These are phyloP conservation scores for Xylariaceae sp. DNA, from an alignment of 2,329 filamentous ascomycete genomes.

Conservation along the genomic window DNA sequence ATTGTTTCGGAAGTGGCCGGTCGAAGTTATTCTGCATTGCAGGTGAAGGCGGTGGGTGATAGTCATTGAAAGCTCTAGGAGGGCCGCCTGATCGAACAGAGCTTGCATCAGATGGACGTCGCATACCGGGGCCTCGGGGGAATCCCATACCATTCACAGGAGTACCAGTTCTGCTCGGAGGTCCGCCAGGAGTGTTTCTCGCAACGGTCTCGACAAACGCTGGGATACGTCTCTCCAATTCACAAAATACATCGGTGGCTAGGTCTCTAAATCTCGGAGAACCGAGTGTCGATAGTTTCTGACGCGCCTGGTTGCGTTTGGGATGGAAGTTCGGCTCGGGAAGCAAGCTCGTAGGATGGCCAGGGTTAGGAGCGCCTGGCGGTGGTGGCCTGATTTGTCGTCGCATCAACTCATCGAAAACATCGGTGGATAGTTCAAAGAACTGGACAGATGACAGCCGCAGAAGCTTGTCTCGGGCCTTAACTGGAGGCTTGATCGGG, in stretches of 20 bases:
- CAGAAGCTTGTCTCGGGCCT: conserved; percentile 89
- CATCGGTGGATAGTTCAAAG: conserved; percentile 94
- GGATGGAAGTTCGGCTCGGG: conserved; percentile 91
- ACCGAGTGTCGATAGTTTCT: conserved; percentile 86
- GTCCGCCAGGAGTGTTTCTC: conserved; percentile 40
- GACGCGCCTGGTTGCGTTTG: conserved; percentile 94
- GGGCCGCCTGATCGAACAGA: conserved; percentile 46
- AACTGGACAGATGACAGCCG: conserved; percentile 89
- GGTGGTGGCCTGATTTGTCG: conserved; percentile 64
- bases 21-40: conserved; percentile 60
- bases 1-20: conserved; percentile 77
- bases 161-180: conserved; percentile 55
- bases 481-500: conserved; percentile 61
- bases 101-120: conserved; percentile 57
- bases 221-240: conserved; percentile 85
- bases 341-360: conserved; percentile 66
- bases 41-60: conserved; percentile 55
- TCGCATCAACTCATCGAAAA: conserved; percentile 89
- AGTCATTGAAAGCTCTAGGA: conserved; percentile 37
- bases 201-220: conserved; percentile 63
- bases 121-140: conserved; percentile 48
- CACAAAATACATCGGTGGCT: conserved; percentile 92
- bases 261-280: conserved; percentile 83
- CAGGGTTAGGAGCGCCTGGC: conserved; percentile 46
- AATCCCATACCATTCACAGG: conserved; percentile 54